phyloP scores from a whole-genome alignment of 139 green algal genomes.

The Mesotaenium endlicherianum region DNA sequence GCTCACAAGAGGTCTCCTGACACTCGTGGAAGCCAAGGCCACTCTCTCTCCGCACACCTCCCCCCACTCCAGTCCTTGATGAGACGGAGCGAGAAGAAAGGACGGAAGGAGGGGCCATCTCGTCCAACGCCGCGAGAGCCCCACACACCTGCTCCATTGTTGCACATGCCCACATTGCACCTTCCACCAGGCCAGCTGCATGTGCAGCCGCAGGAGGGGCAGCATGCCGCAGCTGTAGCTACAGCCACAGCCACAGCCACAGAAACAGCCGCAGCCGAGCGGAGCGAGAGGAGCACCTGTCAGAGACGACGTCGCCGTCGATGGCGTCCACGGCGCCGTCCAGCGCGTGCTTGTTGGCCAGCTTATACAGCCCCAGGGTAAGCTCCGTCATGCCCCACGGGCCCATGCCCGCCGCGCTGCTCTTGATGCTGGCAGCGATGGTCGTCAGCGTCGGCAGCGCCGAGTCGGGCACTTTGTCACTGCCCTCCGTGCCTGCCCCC shows the following conservation, averaged over 20 bases:
- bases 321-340: conserved; percentile 28
- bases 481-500: too few species aligned
- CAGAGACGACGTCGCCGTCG: background rate
- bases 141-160: too few species aligned
- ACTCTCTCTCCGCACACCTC: too few species aligned
- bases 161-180: too few species aligned
- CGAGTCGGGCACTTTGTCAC: conserved; percentile 5
- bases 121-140: too few species aligned
- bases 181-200: too few species aligned
- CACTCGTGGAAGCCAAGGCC: too few species aligned
- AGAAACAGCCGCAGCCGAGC: background rate
- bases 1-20: too few species aligned
- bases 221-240: background rate
- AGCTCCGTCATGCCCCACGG: conserved; percentile 22
- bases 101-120: too few species aligned
- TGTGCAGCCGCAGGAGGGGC: too few species aligned
- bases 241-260: background rate
- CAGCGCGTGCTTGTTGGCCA: conserved; percentile 3
- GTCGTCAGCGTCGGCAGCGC: conserved; percentile 21
- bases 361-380: conserved; percentile 39
- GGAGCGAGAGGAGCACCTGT: background rate
- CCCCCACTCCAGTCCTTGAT: too few species aligned
- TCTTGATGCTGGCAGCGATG: conserved; percentile 29
- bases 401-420: conserved; percentile 27
- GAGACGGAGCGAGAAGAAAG: too few species aligned